These are phyloP conservation scores for Geotrichum candidum DNA, from an alignment of 1,139 yeast species.

Conservation along the genomic window DNA sequence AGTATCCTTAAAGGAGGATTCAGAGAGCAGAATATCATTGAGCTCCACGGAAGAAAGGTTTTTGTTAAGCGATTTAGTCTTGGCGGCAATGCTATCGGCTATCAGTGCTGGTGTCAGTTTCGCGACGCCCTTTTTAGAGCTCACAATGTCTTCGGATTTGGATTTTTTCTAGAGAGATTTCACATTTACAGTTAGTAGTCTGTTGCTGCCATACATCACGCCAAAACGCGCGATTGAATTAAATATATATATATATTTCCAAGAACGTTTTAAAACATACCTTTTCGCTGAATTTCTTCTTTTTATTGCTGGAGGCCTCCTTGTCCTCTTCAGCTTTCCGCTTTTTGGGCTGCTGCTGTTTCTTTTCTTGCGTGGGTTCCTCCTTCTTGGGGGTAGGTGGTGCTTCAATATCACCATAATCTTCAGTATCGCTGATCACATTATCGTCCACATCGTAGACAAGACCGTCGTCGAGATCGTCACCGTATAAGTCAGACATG, in stretches of 20 bases:
- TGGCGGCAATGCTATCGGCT: constrained; percentile 53
- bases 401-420: constrained; percentile 31
- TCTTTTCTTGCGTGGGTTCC: constrained; percentile 18
- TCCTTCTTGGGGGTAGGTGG: constrained; percentile 1
- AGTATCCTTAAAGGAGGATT: constrained; percentile 48
- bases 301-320: constrained; percentile 16
- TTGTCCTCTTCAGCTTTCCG: constrained; percentile 17
- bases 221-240: neutral
- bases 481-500: constrained; percentile 27
- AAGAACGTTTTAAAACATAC: constrained; percentile 10
- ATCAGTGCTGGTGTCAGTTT: constrained; percentile 49
- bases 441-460: constrained; percentile 45
- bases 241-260: constrained; percentile 19
- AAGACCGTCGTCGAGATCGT: constrained; percentile 66
- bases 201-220: constrained; percentile 9
- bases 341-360: constrained; percentile 18
- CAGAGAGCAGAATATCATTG: constrained; percentile 47
- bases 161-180: constrained; percentile 40
- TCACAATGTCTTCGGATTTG: constrained; percentile 54
- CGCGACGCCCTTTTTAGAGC: constrained; percentile 48
- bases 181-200: constrained; percentile 29
- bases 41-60: constrained; percentile 61
- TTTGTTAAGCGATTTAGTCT: constrained; percentile 46
- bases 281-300: constrained; percentile 16
- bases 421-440: constrained; percentile 34